Evolutionary conservation across 768 basidiomycete genomes (phyloP).

Genomic region (Psilocybe cubensis): DNA sequence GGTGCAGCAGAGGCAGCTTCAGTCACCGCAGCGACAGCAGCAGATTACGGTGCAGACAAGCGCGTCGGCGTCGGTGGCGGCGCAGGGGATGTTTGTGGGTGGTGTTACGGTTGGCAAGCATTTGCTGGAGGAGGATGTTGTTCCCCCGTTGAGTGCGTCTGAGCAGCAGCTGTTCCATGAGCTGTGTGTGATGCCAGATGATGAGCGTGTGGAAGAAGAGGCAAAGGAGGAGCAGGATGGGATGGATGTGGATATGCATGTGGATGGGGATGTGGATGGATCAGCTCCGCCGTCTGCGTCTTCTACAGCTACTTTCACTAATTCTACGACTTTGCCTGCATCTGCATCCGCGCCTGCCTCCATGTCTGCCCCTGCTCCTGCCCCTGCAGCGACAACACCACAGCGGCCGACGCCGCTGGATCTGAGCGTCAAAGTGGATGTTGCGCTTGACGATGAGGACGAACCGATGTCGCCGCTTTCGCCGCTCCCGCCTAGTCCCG

Average conservation of each 20-base stretch:
- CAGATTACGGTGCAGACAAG: neutral
- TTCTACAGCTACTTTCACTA: too few relatives aligned
- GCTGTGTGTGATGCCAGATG: slow-evolving; percentile 57
- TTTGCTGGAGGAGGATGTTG: slow-evolving; percentile 27
- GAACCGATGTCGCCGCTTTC: slow-evolving; percentile 16
- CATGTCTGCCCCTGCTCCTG: neutral
- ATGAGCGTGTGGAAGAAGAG: slow-evolving; percentile 44
- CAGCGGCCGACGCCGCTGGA: neutral
- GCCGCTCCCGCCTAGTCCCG: slow-evolving; percentile 10
- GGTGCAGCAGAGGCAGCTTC: neutral
- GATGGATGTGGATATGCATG: slow-evolving; percentile 10
- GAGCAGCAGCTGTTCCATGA: slow-evolving; percentile 75
- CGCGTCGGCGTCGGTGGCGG: neutral
- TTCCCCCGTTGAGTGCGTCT: slow-evolving; percentile 64
- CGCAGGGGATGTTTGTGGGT: neutral
- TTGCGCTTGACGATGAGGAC: neutral
- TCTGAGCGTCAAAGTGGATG: neutral
- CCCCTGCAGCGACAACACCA: neutral
- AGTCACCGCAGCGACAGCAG: neutral
- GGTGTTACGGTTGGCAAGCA: slow-evolving; percentile 11
- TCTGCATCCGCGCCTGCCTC: neutral
- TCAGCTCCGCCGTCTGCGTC: too few relatives aligned
- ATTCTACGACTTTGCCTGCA: too few relatives aligned
- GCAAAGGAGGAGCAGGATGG: slow-evolving; percentile 24
- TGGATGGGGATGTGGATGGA: too few relatives aligned